phyloP scores from a whole-genome alignment of 192 early-diverging fungal genomes.

The Coemansia nantahalensis region DNA sequence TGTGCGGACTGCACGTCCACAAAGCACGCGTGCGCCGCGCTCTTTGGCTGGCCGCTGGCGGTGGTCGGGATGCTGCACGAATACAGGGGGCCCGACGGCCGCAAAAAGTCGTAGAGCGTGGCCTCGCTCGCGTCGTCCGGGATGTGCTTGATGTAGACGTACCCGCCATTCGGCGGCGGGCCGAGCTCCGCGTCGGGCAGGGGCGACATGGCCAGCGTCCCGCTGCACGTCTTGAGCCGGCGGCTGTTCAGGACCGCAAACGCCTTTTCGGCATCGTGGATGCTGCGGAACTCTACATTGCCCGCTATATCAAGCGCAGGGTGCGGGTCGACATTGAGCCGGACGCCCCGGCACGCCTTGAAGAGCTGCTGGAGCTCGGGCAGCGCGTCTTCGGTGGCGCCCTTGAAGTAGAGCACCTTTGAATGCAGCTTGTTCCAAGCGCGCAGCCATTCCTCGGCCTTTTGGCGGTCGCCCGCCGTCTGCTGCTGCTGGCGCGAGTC shows the following conservation, averaged over 20 bases:
- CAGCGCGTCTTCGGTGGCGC: conserved; percentile 42
- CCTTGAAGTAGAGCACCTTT: conserved; percentile 44
- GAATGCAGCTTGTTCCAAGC: conserved; percentile 33
- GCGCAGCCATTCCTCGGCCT: conserved; percentile 28
- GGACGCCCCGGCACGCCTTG: conserved; percentile 40
- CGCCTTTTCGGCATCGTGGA: conserved; percentile 50
- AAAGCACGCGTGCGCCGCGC: conserved; percentile 42
- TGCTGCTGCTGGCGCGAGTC: not conserved
- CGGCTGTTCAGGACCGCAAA: conserved; percentile 42
- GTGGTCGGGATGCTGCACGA: conserved; percentile 37
- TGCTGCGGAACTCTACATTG: conserved; percentile 51
- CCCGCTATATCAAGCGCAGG: conserved; percentile 29
- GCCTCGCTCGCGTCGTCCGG: conserved; percentile 38
- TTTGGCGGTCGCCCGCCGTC: not conserved
- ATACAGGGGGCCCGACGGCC: conserved; percentile 47
- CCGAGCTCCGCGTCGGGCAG: conserved; percentile 25
- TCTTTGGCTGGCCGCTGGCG: conserved; percentile 20
- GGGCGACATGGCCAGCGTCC: conserved; percentile 47
- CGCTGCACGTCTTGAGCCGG: conserved; percentile 21
- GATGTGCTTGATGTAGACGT: conserved; percentile 47
- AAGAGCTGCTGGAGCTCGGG: conserved; percentile 48
- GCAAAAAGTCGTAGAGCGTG: conserved; percentile 46
- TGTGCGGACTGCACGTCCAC: conserved; percentile 28
- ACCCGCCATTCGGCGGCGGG: conserved; percentile 26
- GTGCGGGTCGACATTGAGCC: conserved; percentile 49